phyloP scores from a whole-genome alignment of 2,329 filamentous ascomycete species.

The Colletotrichum cuscutae region DNA sequence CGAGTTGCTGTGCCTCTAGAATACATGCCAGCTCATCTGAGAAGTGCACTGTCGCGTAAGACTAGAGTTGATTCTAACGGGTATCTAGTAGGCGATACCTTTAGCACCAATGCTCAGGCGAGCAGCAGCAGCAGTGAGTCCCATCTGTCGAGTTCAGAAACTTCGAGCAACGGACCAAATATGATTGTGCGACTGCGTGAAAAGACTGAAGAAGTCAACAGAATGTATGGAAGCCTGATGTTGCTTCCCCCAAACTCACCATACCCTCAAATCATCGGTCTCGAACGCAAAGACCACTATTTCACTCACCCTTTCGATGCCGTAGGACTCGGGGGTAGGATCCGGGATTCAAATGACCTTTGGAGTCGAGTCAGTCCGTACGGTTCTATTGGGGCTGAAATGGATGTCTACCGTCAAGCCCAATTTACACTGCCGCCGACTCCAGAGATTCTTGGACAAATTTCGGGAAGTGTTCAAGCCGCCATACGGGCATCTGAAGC shows the following conservation, averaged over 20 bases:
- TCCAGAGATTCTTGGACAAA: too few species aligned
- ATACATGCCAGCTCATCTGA: slow-evolving; percentile 2
- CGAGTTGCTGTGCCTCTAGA: slow-evolving; percentile 4
- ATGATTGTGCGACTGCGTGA: not conserved
- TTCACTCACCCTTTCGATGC: not conserved
- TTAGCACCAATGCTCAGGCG: not conserved
- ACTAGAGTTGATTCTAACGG: not conserved
- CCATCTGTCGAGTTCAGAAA: not conserved
- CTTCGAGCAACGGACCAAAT: not conserved
- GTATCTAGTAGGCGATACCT: not conserved
- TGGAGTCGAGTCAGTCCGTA: not conserved
- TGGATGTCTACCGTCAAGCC: not conserved
- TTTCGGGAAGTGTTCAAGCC: too few species aligned
- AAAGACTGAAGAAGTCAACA: not conserved
- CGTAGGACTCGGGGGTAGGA: not conserved
- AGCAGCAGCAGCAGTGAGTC: not conserved
- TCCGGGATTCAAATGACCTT: not conserved
- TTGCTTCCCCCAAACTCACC: too few species aligned
- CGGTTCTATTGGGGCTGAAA: not conserved
- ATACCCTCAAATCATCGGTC: not conserved
- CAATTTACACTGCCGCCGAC: too few species aligned
- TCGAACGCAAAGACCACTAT: not conserved
- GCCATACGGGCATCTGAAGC: too few species aligned
- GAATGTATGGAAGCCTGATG: not conserved
- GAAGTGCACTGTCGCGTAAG: not conserved